Evolutionary conservation across 2,329 filamentous ascomycete species (phyloP), one percentile per base, ranked within the genome.

Genomic region (Clonostachys solani): DNA sequence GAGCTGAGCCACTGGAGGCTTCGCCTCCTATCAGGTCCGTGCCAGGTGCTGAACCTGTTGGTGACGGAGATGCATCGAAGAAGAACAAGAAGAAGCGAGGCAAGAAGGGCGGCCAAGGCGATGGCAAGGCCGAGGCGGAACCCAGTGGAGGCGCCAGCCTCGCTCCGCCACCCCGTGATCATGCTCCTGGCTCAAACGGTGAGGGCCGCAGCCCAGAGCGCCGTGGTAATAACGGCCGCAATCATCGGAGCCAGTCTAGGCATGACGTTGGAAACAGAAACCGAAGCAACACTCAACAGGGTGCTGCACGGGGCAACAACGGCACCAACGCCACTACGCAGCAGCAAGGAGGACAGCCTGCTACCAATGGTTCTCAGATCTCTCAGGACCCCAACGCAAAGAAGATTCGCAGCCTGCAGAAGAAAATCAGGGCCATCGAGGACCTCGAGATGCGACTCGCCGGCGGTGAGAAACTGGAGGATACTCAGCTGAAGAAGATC

Each of bases 61-160:
- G 68, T 72, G 84, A 78, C 64, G 87, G 90, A 50, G 88, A 83
- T 87, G 46, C 91, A 88, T 12, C 74, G 89, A 66, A 62, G 57
- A 96, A 96, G 80, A 96, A 96, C 72, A 97, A 97, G 82, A 97
- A 97, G 82, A 97, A 97, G 81, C 83, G 94, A 54, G 80, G 77
- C 55, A 96, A 95, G 78, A 97, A 96, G 72, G 81, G 81, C 45
- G 94, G 92, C 63, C 91, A 94, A 42, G 80, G 75, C 6, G 88
- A 89, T 16, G 47, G 42, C 38, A 40, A 83, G 45, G 54, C 56
- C 13, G 65, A 69, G 48, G 61, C 61, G 17, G 72, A 74, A 47
- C 70, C 63, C 36, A 72, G 72, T 58, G 68, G 68, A 51, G 63
- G 75, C 59, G 71, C 67, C 40, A 69, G 62, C 61, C 72, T 75